A percentile compares a stretch with the other conserved stretches of the same genome.
Evolutionary conservation across 129 eudicot genomes (phyloP).

Genomic region (Erigeron canadensis): DNA sequence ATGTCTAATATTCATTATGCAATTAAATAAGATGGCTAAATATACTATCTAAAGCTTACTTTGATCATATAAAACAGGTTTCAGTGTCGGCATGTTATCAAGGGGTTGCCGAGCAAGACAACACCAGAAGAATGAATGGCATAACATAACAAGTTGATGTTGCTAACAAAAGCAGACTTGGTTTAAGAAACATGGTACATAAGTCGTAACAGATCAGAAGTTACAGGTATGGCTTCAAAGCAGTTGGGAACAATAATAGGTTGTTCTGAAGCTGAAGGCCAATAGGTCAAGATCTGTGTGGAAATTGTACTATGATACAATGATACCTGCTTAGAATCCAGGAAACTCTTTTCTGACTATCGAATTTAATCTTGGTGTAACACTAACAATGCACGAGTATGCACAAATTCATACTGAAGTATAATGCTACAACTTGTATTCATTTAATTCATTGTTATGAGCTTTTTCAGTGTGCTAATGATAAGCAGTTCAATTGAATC

Average conservation of each 20-base stretch:
- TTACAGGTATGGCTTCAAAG: background rate
- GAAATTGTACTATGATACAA: conserved; percentile 16
- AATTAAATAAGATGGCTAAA: background rate
- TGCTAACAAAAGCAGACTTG: conserved; percentile 1
- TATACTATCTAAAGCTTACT: background rate
- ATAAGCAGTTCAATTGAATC: too few relatives aligned
- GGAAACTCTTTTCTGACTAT: background rate
- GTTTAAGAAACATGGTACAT: background rate
- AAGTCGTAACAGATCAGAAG: conserved; percentile 1
- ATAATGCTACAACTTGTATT: too few relatives aligned
- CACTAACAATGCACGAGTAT: background rate
- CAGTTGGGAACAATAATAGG: conserved; percentile 4
- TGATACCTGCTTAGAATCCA: conserved; percentile 19
- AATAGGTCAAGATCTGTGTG: conserved; percentile 12
- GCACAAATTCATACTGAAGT: background rate
- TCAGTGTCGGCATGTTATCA: conserved; percentile 80
- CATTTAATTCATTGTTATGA: too few relatives aligned
- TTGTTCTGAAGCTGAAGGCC: conserved; percentile 17
- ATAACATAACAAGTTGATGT: background rate
- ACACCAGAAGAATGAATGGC: conserved; percentile 44
- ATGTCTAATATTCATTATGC: background rate
- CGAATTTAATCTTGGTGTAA: conserved; percentile 11
- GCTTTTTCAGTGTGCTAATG: too few relatives aligned
- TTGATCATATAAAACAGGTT: conserved; percentile 47
- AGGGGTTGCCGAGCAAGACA: conserved; percentile 61